Evolutionary conservation across 1,139 yeast species (phyloP).

Genomic region (Taiozyma sp.): DNA sequence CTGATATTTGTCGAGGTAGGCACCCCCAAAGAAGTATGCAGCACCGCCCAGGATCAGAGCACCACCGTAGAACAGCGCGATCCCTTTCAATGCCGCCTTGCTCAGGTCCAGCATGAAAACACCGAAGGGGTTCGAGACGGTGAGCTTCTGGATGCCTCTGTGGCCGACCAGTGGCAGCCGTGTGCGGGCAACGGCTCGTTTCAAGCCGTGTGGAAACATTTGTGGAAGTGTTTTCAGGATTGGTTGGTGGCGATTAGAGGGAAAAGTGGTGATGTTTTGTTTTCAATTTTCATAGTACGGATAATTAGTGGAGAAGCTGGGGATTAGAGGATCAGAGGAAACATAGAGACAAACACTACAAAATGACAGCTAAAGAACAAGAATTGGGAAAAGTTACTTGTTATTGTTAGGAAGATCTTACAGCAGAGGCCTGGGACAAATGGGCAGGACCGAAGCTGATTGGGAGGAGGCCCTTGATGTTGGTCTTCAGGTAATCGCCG

Average conservation of each 20-base stretch:
- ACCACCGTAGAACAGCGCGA: slow-evolving; percentile 19
- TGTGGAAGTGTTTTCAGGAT: background rate
- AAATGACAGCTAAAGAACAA: too few relatives aligned
- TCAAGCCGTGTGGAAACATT: background rate
- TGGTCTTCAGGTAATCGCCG: slow-evolving; percentile 40
- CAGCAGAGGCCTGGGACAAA: slow-evolving; percentile 24
- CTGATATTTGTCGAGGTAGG: slow-evolving; percentile 24
- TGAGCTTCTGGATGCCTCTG: background rate
- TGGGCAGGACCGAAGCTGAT: slow-evolving; percentile 84
- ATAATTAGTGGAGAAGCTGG: background rate
- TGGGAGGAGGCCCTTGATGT: slow-evolving; percentile 68
- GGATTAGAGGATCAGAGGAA: too few relatives aligned
- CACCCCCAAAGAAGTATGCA: slow-evolving; percentile 19
- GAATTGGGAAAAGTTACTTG: too few relatives aligned
- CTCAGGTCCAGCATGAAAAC: slow-evolving; percentile 12
- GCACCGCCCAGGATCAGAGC: slow-evolving; percentile 17
- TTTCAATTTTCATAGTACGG: background rate
- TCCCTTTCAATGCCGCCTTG: slow-evolving; percentile 11
- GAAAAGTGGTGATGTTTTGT: background rate
- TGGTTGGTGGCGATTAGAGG: background rate
- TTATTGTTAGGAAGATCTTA: too few relatives aligned
- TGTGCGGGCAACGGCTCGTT: background rate
- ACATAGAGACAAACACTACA: too few relatives aligned
- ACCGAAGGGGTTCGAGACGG: slow-evolving; percentile 7
- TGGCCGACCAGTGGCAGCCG: background rate